A percentile compares a stretch with the other conserved stretches of the same genome.
Evolutionary conservation across 1,139 yeast genomes (phyloP).

Genomic region (Protomyces arabidopsidicola): DNA sequence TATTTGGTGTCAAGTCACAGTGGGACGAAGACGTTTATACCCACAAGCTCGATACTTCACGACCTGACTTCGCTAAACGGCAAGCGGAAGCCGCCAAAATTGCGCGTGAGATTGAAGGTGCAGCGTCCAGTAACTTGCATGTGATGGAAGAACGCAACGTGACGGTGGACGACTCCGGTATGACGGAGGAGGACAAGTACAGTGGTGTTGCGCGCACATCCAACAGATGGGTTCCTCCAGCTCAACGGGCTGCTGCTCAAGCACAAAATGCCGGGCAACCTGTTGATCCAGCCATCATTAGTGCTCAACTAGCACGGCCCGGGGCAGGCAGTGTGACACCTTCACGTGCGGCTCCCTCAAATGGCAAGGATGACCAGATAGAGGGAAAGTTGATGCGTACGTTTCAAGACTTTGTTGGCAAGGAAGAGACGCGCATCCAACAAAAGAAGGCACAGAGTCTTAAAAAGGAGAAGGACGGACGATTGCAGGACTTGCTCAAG

Average conservation of each 20-base stretch:
- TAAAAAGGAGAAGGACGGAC: conserved; percentile 47
- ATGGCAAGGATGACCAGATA: conserved; percentile 30
- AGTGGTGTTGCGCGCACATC: conserved; percentile 64
- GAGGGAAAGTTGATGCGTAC: conserved; percentile 40
- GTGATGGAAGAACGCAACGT: conserved; percentile 86
- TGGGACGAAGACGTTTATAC: conserved; percentile 90
- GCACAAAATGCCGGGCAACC: not conserved
- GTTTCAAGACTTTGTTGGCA: conserved; percentile 41
- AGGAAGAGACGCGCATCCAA: conserved; percentile 38
- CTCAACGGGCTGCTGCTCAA: conserved; percentile 14
- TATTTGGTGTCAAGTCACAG: conserved; percentile 81
- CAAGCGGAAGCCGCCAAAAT: conserved; percentile 67
- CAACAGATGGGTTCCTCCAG: conserved; percentile 19
- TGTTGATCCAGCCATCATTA: conserved; percentile 27
- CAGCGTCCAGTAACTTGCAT: conserved; percentile 64
- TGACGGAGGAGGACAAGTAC: conserved; percentile 94
- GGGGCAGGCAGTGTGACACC: conserved; percentile 2
- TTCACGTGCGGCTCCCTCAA: conserved; percentile 13
- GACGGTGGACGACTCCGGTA: conserved; percentile 68
- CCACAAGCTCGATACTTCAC: conserved; percentile 67
- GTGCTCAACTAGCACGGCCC: conserved; percentile 13
- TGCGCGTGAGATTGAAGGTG: conserved; percentile 76
- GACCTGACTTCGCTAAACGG: conserved; percentile 67
- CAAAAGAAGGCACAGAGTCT: conserved; percentile 38
- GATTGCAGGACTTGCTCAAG: conserved; percentile 67